These are phyloP conservation scores for Bipolaris cookei DNA, from an alignment of 2,329 filamentous ascomycete species.

Conservation along the genomic window DNA sequence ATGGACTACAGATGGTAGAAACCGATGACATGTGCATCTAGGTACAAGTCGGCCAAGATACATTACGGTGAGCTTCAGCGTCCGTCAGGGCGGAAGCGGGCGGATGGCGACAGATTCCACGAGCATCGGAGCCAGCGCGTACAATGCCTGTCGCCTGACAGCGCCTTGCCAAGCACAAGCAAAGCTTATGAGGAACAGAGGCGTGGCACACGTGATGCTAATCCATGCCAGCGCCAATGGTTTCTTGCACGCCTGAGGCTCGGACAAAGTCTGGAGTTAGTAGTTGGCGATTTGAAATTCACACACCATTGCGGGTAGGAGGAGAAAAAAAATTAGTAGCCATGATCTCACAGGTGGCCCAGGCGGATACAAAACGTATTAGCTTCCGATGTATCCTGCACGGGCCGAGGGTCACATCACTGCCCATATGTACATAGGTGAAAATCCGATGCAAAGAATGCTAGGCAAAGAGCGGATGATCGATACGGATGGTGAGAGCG, in stretches of 20 bases:
- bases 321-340: background rate
- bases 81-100: slow-evolving; percentile 28
- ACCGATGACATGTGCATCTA: slow-evolving; percentile 1
- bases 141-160: slow-evolving; percentile 18
- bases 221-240: slow-evolving; percentile 20
- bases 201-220: slow-evolving; percentile 28
- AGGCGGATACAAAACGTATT: background rate
- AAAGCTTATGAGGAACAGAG: slow-evolving; percentile 33
- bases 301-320: background rate
- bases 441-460: slow-evolving; percentile 7
- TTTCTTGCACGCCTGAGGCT: slow-evolving; percentile 16
- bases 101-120: slow-evolving; percentile 22
- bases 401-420: background rate
- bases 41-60: slow-evolving; percentile 1
- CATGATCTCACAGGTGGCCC: slow-evolving; percentile 4
- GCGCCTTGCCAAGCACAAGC: slow-evolving; percentile 17
- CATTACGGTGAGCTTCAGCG: slow-evolving; percentile 7
- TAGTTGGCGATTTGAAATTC: slow-evolving; percentile 2
- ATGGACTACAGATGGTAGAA: background rate
- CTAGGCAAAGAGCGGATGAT: slow-evolving; percentile 7
- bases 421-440: background rate
- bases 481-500: slow-evolving; percentile 22
- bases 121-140: slow-evolving; percentile 15
- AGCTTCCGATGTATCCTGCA: slow-evolving; percentile 5
- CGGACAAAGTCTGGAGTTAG: slow-evolving; percentile 27